Conservation (phyloP, 2,329 filamentous ascomycete species). For the Botrytis pseudocinerea region DNA sequence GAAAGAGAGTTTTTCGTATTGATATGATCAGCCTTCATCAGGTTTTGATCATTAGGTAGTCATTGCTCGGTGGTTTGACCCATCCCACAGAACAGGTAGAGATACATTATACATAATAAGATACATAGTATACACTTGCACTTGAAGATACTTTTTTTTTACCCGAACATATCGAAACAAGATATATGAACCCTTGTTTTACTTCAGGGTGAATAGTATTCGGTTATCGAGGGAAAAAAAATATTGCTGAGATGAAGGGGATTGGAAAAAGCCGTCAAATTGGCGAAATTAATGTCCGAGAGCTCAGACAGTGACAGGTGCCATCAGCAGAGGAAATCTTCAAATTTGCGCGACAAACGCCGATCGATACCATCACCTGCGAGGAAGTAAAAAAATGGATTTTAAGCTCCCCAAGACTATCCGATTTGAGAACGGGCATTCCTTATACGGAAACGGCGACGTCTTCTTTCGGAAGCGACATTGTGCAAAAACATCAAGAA, state of each 20-base stretch:
- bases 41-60: neutral
- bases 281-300: conserved; percentile 14
- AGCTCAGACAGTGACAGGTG: conserved; percentile 11
- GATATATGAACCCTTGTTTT: conserved; percentile 6
- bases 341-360: conserved; percentile 15
- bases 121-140: neutral
- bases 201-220: neutral
- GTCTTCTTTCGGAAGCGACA: neutral
- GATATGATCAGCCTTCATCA: neutral
- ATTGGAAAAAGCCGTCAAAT: conserved; percentile 3
- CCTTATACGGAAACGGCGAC: neutral
- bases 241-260: conserved; percentile 1
- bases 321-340: conserved; percentile 2
- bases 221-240: conserved; percentile 15
- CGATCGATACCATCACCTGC: neutral
- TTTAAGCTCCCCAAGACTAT: conserved; percentile 7
- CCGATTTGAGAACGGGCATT: neutral
- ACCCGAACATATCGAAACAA: conserved; percentile 3
- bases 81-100: neutral
- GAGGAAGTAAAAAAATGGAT: neutral
- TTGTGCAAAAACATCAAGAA: neutral
- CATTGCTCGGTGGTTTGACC: neutral
- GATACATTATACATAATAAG: neutral
- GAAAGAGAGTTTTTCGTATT: conserved; percentile 1
- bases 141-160: neutral